Evolutionary conservation across 2,329 filamentous ascomycete species (phyloP).

Genomic region (Botryotinia calthae): DNA sequence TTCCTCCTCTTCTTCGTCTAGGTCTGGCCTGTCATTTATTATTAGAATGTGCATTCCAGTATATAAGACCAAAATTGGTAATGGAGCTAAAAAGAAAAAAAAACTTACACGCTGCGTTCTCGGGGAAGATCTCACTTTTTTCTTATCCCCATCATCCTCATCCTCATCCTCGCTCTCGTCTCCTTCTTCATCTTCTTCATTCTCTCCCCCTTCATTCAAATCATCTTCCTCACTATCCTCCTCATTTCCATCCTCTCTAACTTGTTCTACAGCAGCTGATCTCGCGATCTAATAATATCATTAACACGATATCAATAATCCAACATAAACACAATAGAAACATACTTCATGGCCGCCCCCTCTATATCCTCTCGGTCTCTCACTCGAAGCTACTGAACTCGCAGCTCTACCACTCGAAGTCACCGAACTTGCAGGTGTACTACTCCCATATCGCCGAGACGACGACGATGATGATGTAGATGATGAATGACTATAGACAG

Average conservation of each 20-base stretch:
- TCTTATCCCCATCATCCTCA: neutral
- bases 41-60: neutral
- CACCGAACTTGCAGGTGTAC: too few species aligned
- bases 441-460: neutral
- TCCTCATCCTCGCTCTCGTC: neutral
- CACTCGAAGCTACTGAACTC: too few species aligned
- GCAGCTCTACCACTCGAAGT: too few species aligned
- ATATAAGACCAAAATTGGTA: neutral
- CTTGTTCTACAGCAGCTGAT: neutral
- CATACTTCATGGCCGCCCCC: neutral
- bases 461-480: neutral
- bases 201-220: neutral
- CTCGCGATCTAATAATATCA: neutral
- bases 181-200: neutral
- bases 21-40: neutral
- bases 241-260: neutral
- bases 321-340: too few species aligned
- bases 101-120: neutral
- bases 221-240: neutral
- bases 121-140: neutral
- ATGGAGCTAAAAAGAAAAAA: accelerated
- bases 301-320: neutral
- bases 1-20: neutral
- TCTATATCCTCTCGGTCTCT: neutral
- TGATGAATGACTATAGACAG: neutral